A percentile compares a stretch with the other conserved stretches of the same genome.
phyloP scores from a whole-genome alignment of 2,329 filamentous ascomycete species.

The Ophiostoma sp. region DNA sequence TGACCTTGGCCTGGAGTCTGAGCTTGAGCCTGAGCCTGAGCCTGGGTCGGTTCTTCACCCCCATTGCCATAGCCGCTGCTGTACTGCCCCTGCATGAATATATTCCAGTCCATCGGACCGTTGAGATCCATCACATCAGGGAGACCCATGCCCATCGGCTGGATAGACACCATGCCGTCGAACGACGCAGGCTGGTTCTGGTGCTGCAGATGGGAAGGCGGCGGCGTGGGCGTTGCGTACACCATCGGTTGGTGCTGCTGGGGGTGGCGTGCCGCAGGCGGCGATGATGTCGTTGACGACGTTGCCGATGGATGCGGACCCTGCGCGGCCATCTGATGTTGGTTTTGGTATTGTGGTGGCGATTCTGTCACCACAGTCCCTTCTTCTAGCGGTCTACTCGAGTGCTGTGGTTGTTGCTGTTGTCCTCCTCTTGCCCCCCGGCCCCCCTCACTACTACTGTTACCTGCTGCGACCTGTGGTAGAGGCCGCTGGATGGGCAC shows the following conservation, averaged over 20 bases:
- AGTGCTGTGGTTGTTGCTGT: slow-evolving; percentile 2
- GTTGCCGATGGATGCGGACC: slow-evolving; percentile 21
- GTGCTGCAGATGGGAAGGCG: slow-evolving; percentile 32
- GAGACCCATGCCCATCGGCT: slow-evolving; percentile 30
- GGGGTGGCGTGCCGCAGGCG: slow-evolving; percentile 26
- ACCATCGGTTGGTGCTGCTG: slow-evolving; percentile 7
- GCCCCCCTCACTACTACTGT: neutral
- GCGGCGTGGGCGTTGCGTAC: neutral
- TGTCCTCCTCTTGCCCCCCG: neutral
- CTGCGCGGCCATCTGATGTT: slow-evolving; percentile 5
- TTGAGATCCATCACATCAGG: slow-evolving; percentile 31
- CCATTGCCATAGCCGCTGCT: slow-evolving; percentile 12
- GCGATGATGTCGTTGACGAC: slow-evolving; percentile 21
- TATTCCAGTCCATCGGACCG: slow-evolving; percentile 46
- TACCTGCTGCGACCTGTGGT: neutral
- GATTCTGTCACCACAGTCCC: neutral
- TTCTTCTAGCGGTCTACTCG: slow-evolving; percentile 11
- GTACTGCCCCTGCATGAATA: slow-evolving; percentile 41
- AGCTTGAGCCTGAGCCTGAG: neutral
- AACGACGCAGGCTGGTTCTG: slow-evolving; percentile 19
- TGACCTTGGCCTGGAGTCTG: neutral
- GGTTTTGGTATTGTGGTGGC: neutral
- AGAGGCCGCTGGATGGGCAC: slow-evolving; percentile 17
- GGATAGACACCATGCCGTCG: slow-evolving; percentile 18
- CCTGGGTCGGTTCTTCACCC: neutral